Evolutionary conservation across 1,284 basidiomycete genomes (phyloP).

Genomic region (Apiotrichum brassicae): DNA sequence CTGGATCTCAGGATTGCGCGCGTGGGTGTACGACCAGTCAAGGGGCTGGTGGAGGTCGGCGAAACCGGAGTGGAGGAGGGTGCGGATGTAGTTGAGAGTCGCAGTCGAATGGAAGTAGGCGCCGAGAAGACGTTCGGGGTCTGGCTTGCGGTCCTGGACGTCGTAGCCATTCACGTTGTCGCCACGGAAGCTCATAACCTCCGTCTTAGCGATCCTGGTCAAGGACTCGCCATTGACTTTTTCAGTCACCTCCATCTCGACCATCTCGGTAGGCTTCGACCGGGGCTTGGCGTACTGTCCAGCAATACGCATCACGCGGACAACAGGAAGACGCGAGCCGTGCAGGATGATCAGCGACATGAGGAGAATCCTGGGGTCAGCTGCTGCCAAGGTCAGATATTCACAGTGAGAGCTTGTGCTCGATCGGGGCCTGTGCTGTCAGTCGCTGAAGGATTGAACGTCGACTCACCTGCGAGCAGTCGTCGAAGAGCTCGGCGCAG

Average conservation of each 20-base stretch:
- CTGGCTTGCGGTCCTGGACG: constrained; percentile 65
- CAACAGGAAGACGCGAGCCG: constrained; percentile 86
- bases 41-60: constrained; percentile 85
- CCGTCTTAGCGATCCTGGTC: constrained; percentile 32
- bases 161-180: constrained; percentile 89
- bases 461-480: constrained; percentile 72
- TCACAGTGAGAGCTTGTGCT: constrained; percentile 80
- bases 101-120: constrained; percentile 95
- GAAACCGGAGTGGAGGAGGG: constrained; percentile 81
- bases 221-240: constrained; percentile 29
- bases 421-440: constrained; percentile 69
- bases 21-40: constrained; percentile 87
- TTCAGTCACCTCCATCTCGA: constrained; percentile 55
- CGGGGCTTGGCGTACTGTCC: constrained; percentile 97
- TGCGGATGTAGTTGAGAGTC: constrained; percentile 87
- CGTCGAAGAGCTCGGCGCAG: constrained; percentile 90
- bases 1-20: constrained; percentile 69
- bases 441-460: not conserved
- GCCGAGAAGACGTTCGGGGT: constrained; percentile 75
- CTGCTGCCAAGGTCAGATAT: not conserved
- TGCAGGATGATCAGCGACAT: constrained; percentile 93
- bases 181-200: constrained; percentile 57
- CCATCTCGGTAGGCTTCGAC: constrained; percentile 73
- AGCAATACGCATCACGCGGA: constrained; percentile 84
- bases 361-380: constrained; percentile 59